These are phyloP conservation scores for Secale cereale DNA, from an alignment of 176 grass and related monocot species.

Conservation along the genomic window DNA sequence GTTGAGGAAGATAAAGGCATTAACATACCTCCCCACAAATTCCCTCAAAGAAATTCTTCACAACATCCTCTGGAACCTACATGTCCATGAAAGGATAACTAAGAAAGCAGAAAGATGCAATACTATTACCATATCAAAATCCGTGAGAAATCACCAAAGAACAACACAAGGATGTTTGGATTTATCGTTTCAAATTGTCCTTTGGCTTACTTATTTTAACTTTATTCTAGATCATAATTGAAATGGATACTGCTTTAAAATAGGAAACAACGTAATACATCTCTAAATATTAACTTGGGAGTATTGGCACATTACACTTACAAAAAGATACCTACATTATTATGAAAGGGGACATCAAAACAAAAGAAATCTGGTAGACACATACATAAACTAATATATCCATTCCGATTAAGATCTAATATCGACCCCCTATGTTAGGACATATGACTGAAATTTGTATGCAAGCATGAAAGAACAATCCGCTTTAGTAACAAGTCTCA, in stretches of 20 bases:
- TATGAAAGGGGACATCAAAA: background rate
- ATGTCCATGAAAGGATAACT: conserved; percentile 5
- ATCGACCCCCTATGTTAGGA: background rate
- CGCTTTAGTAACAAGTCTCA: background rate
- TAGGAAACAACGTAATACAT: conserved; percentile 2
- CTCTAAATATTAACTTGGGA: background rate
- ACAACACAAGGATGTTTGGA: background rate
- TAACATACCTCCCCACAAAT: conserved; percentile 68
- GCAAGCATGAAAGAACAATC: background rate
- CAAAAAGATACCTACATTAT: background rate
- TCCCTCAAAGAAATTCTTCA: conserved; percentile 78
- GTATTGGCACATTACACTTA: background rate
- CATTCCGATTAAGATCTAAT: background rate
- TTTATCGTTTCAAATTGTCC: background rate
- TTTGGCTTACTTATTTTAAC: background rate
- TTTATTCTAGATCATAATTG: background rate
- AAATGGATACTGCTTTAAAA: background rate
- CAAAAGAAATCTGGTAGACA: background rate
- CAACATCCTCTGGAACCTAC: conserved; percentile 68
- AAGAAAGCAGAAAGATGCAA: background rate
- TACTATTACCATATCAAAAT: conserved; percentile 2
- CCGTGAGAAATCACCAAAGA: background rate
- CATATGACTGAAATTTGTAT: background rate
- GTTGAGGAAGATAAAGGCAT: conserved; percentile 1
- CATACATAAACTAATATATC: background rate